Conservation (phyloP, 805 yeast genomes). For the Candida ponderosae region DNA sequence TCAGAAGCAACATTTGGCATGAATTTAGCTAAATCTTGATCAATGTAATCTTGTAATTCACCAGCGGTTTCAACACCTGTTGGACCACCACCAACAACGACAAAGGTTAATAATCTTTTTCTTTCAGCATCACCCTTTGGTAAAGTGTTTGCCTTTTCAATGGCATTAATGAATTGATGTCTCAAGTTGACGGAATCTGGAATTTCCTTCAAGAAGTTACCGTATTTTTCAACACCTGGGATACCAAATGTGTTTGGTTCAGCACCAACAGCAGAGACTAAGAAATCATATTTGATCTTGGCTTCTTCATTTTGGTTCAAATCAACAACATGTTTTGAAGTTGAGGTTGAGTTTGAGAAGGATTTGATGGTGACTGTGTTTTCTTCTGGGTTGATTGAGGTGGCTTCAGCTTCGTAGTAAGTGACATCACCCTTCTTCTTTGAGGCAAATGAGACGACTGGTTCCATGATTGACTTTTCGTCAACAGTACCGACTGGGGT, state of each 20-base stretch:
- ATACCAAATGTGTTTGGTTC: slow-evolving; percentile 90
- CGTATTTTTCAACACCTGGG: slow-evolving; percentile 82
- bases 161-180: slow-evolving; percentile 71
- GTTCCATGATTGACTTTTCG: slow-evolving; percentile 91
- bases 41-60: slow-evolving; percentile 89
- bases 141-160: slow-evolving; percentile 82
- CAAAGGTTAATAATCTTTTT: slow-evolving; percentile 75
- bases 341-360: slow-evolving; percentile 25
- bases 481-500: slow-evolving; percentile 88
- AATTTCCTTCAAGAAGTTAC: slow-evolving; percentile 83
- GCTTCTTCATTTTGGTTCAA: slow-evolving; percentile 31
- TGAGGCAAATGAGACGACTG: slow-evolving; percentile 82
- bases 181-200: slow-evolving; percentile 80
- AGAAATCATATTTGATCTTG: slow-evolving; percentile 64
- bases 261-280: slow-evolving; percentile 90
- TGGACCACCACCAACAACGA: slow-evolving; percentile 97
- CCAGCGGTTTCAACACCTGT: slow-evolving; percentile 98
- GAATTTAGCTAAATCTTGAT: slow-evolving; percentile 81
- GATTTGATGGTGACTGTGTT: slow-evolving; percentile 60
- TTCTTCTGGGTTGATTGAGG: slow-evolving; percentile 68
- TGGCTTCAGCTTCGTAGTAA: slow-evolving; percentile 88
- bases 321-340: slow-evolving; percentile 21
- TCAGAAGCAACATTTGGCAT: slow-evolving; percentile 83
- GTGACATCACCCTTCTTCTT: slow-evolving; percentile 68
- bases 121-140: slow-evolving; percentile 76